Conservation (phyloP, 2,329 filamentous ascomycete genomes). For the Talaromyces sp. region DNA sequence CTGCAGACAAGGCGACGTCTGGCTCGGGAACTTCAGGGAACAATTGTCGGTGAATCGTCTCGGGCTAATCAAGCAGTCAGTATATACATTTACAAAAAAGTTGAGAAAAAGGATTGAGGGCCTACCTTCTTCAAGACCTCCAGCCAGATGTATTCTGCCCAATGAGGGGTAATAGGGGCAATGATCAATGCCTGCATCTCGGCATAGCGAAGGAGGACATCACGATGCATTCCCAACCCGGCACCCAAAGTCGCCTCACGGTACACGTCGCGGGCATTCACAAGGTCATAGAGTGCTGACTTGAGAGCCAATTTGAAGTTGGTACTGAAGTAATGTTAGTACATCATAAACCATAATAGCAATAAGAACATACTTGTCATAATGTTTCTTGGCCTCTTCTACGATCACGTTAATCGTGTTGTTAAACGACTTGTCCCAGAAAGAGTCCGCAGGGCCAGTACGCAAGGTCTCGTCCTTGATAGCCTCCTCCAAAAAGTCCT, state of each 20-base stretch:
- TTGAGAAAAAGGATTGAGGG: not conserved
- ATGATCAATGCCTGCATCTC: slow-evolving; percentile 81
- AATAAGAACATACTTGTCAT: slow-evolving; percentile 57
- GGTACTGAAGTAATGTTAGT: slow-evolving; percentile 45
- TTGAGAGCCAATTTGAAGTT: slow-evolving; percentile 86
- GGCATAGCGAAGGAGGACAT: slow-evolving; percentile 74
- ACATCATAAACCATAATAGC: not conserved
- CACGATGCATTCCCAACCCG: slow-evolving; percentile 80
- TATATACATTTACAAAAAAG: not conserved
- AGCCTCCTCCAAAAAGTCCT: slow-evolving; percentile 90
- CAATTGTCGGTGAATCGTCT: slow-evolving; percentile 72
- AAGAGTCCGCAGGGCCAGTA: slow-evolving; percentile 67
- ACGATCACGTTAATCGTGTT: slow-evolving; percentile 88
- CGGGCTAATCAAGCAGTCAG: slow-evolving; percentile 42
- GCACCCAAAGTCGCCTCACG: slow-evolving; percentile 74
- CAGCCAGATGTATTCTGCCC: slow-evolving; percentile 89
- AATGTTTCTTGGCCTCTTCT: slow-evolving; percentile 73
- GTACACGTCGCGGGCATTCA: slow-evolving; percentile 83
- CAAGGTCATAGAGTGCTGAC: slow-evolving; percentile 84
- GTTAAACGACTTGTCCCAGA: slow-evolving; percentile 85
- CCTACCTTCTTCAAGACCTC: slow-evolving; percentile 72
- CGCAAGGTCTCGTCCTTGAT: slow-evolving; percentile 70
- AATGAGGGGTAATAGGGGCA: slow-evolving; percentile 83
- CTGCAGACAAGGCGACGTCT: slow-evolving; percentile 66
- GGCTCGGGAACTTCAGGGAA: slow-evolving; percentile 68